Base-by-base conservation (phyloP, 768 basidiomycete species). In the Lyophyllum semitale region DNA sequence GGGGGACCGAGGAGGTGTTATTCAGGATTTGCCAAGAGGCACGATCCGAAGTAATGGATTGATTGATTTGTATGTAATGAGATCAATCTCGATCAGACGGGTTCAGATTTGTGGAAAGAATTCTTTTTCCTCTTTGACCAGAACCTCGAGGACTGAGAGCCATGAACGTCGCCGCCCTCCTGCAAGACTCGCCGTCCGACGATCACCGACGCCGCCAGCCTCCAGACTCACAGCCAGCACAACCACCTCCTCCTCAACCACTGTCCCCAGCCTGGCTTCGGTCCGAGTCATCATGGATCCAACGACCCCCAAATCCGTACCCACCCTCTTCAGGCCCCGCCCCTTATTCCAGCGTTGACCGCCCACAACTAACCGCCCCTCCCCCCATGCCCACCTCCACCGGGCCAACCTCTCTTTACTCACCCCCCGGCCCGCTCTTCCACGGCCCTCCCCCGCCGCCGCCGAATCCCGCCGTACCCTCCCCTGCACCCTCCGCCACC, bases 1-100 rank as follows among this genome's bases (percentile, higher is more conserved):
- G 94, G 94, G 95, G 95, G 0, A 79, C 73, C 50, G 90, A 93
- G 57, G 75, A 77, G 50, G 54, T 84, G 58, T 77, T 91, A 3
- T 60, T 91, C 56, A 64, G 65, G 15, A 77, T 89, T 3, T 87
- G 84, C 41, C 20, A 48, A 20, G 6, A 25, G 49, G 49, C 27
- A 47, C 40, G 37, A 41, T 13, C 29, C 37, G 48, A 8, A n/a
- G 4, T 25, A 29, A 33, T 3, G 48, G 37, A 38, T 1, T n/a
- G 37, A 18, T 18, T 38, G 37, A 38, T 38, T n/a, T n/a, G 43
- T 52, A 53, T 48, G 47, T 35, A 48, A 48, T 20, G 20, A 2
- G 55, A 54, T 48, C 41, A 38, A 66, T 59, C 59, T 66, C 61
- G 63, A 65, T 66, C 54, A 37, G 29, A 41, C 54, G 59, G 51